These are phyloP conservation scores for Citrus maxima DNA, from an alignment of 345 rosid genomes.

Conservation along the genomic window DNA sequence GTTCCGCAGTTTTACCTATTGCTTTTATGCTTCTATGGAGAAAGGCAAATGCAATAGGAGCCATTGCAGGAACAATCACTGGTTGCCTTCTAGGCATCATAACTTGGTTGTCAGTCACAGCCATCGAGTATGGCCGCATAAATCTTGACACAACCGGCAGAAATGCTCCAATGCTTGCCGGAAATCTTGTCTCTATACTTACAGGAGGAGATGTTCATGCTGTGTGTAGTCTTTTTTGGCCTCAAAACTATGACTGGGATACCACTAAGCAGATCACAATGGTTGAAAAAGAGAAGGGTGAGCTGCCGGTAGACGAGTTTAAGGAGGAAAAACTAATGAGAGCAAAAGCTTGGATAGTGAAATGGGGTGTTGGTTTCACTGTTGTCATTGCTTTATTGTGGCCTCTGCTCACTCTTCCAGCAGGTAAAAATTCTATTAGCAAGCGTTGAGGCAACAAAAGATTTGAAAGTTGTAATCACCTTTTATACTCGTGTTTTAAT, in stretches of 20 bases:
- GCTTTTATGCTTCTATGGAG: constrained; percentile 93
- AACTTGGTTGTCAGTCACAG: constrained; percentile 70
- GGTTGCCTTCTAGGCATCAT: constrained; percentile 76
- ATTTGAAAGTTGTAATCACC: background rate
- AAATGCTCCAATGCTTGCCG: constrained; percentile 88
- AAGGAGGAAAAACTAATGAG: constrained; percentile 65
- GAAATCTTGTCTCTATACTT: constrained; percentile 75
- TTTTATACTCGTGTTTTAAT: background rate
- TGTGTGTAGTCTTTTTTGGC: constrained; percentile 55
- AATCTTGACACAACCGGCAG: constrained; percentile 74
- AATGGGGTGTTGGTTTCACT: constrained; percentile 83
- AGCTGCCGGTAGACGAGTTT: constrained; percentile 60
- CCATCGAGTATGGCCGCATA: constrained; percentile 57
- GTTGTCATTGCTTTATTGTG: constrained; percentile 61
- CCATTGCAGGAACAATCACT: constrained; percentile 57
- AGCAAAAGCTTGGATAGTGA: constrained; percentile 80
- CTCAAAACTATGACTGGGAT: constrained; percentile 82
- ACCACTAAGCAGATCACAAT: constrained; percentile 74
- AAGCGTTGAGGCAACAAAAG: background rate
- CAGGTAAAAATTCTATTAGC: constrained; percentile 47
- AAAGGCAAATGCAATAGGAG: constrained; percentile 82
- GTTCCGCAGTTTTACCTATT: constrained; percentile 88
- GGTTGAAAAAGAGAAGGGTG: constrained; percentile 61
- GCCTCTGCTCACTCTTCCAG: constrained; percentile 80
- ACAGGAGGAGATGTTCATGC: constrained; percentile 78